These are phyloP conservation scores for Leptosphaerulina australis DNA, from an alignment of 2,329 filamentous ascomycete species.

Conservation along the genomic window DNA sequence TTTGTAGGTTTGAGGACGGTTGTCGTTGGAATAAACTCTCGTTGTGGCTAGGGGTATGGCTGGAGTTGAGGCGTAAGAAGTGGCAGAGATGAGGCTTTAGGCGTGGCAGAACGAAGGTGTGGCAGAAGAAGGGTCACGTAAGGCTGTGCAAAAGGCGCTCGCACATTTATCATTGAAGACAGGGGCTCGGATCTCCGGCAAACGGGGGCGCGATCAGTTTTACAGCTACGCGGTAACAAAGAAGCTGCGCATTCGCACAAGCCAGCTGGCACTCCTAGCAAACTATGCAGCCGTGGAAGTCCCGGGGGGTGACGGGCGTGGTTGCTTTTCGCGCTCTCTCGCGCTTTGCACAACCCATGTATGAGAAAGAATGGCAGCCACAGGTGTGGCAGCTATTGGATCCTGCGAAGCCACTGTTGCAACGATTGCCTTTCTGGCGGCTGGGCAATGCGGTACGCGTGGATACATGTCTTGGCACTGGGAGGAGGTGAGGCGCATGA, in stretches of 20 bases:
- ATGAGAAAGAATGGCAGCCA: background rate
- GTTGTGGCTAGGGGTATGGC: constrained; percentile 5
- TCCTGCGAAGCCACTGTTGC: constrained; percentile 6
- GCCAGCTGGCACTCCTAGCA: background rate
- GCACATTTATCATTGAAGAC: background rate
- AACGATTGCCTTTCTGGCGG: constrained; percentile 2
- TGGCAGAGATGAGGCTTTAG: background rate
- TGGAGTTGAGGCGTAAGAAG: background rate
- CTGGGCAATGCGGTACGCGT: constrained; percentile 24
- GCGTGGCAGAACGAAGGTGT: constrained; percentile 4
- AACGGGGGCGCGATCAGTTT: too few relatives aligned
- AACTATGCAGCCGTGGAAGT: background rate
- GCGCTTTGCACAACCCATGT: background rate
- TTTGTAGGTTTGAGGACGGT: background rate
- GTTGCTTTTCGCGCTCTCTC: too few relatives aligned
- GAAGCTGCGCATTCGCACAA: constrained; percentile 2
- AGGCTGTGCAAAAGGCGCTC: too few relatives aligned
- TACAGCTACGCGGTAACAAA: too few relatives aligned
- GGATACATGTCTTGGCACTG: constrained; percentile 11
- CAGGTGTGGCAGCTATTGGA: constrained; percentile 15
- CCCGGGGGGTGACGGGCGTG: too few relatives aligned
- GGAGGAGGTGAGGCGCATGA: constrained; percentile 11
- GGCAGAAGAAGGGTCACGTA: too few relatives aligned
- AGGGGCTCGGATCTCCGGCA: constrained; percentile 1
- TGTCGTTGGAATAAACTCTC: constrained; percentile 19